Conservation (phyloP, 75 land plant genomes). For the Azolla pinnata region DNA sequence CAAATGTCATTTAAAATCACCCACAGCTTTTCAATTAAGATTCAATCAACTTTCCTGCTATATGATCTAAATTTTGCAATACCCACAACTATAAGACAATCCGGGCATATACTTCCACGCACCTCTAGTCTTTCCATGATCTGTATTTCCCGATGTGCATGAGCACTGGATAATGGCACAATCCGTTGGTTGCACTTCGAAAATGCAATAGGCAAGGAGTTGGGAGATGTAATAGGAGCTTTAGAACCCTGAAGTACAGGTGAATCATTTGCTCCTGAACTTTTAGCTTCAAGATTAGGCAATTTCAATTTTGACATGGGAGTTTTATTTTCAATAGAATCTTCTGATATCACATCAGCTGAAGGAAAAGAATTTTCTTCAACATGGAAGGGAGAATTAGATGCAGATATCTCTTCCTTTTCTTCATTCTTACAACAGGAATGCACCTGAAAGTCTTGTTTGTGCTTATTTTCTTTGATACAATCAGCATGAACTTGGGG, state of each 20-base stretch:
- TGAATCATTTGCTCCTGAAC: neutral
- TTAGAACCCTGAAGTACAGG: neutral
- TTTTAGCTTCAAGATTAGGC: neutral
- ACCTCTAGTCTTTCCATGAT: constrained; percentile 60
- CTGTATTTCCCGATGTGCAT: constrained; percentile 47
- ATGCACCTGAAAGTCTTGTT: neutral
- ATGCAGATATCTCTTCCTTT: neutral
- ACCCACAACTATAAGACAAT: no score
- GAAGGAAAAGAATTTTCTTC: neutral
- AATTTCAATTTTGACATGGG: neutral
- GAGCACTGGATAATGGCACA: constrained; percentile 18
- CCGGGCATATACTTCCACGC: no score
- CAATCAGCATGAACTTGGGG: neutral
- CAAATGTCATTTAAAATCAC: no score
- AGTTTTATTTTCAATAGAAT: neutral
- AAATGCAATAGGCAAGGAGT: neutral
- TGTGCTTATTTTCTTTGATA: neutral
- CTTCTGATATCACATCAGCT: neutral
- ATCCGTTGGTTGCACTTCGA: neutral
- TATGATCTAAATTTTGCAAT: no score
- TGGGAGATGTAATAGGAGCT: neutral
- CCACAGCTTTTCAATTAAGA: no score
- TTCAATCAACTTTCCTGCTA: no score
- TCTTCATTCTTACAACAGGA: neutral
- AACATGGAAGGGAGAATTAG: neutral